These are phyloP conservation scores for Huntiella bhutanensis DNA, from an alignment of 2,329 filamentous ascomycete genomes.

Conservation along the genomic window DNA sequence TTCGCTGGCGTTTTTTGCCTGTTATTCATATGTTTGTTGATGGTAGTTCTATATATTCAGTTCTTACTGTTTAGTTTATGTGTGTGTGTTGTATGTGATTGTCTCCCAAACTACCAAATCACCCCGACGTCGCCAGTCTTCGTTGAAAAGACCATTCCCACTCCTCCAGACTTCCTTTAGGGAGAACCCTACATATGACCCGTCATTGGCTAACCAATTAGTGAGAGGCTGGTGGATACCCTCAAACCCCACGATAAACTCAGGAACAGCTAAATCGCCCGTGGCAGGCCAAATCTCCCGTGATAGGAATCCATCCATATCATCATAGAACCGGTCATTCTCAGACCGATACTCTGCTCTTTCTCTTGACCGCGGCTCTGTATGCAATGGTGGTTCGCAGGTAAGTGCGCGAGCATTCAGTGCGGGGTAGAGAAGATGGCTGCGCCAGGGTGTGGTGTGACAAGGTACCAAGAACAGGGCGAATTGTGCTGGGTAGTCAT, in stretches of 20 bases:
- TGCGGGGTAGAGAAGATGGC: constrained; percentile 56
- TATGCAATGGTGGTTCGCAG: constrained; percentile 72
- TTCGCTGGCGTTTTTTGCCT: too few species aligned
- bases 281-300: constrained; percentile 25
- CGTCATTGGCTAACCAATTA: too few species aligned
- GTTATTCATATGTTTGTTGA: too few species aligned
- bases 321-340: constrained; percentile 76
- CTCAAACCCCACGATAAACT: constrained; percentile 43
- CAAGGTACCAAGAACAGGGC: constrained; percentile 85
- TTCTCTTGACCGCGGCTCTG: constrained; percentile 36
- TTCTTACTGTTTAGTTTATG: too few species aligned
- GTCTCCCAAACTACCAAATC: constrained; percentile 39
- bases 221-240: constrained; percentile 20
- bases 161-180: constrained; percentile 33
- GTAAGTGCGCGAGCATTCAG: constrained; percentile 69
- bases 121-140: constrained; percentile 38
- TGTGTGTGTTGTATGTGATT: background rate
- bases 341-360: constrained; percentile 64
- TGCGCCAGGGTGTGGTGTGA: constrained; percentile 90
- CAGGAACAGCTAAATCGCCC: constrained; percentile 24
- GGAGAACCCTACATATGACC: too few species aligned
- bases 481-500: constrained; percentile 22
- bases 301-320: constrained; percentile 34
- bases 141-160: constrained; percentile 43
- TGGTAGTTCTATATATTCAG: too few species aligned